Base-by-base conservation (phyloP, 495 filamentous ascomycete genomes). In the Aspergillus incahuasiensis region DNA sequence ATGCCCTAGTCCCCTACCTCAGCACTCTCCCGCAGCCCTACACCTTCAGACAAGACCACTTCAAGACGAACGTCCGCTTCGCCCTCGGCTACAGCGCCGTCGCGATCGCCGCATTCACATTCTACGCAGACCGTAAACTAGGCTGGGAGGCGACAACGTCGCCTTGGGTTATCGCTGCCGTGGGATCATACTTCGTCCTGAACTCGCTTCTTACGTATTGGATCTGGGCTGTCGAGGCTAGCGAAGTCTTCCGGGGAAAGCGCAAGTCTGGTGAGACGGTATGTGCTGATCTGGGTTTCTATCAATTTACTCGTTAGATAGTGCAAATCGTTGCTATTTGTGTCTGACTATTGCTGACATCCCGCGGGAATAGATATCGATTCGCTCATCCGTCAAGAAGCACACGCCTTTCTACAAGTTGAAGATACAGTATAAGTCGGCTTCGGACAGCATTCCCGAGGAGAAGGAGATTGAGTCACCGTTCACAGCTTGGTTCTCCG, bases 1-100 rank as follows among this genome's bases (percentile, higher is more conserved):
- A 98, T 66, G 89, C 91, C 52, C 83, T 98, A 45, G 81, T 86
- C n/a, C 88, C 91, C 72, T 97, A 97, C 74, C 84, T 97, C 47
- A 90, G 83, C 69, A 86, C 81, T 18, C 86, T 97, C 39, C 73
- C 75, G 5, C 63, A 70, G 5, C 75, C 74, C 16, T 78, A 72
- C 62, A 79, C 83, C 55, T 97, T 95, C 79, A 79, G 70, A 22
- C 91, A 92, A 68, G 84, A 86, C 61, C 86, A 98, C 79, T 76
- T 66, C 55, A 85, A 92, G 43, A 82, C 84, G 62, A 90, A 97
- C 67, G 79, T 94, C 41, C 89, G 90, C 46, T 86, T 97, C 39
- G 73, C 77, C 1, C 70, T 98, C 0, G 92, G 95, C 43, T 97
- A 94, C 74, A 70, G 78, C 19, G 91, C 91, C 57, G 90, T 97